These are phyloP conservation scores for Trypanosoma mega DNA, from an alignment of 208 protist species.

Conservation along the genomic window DNA sequence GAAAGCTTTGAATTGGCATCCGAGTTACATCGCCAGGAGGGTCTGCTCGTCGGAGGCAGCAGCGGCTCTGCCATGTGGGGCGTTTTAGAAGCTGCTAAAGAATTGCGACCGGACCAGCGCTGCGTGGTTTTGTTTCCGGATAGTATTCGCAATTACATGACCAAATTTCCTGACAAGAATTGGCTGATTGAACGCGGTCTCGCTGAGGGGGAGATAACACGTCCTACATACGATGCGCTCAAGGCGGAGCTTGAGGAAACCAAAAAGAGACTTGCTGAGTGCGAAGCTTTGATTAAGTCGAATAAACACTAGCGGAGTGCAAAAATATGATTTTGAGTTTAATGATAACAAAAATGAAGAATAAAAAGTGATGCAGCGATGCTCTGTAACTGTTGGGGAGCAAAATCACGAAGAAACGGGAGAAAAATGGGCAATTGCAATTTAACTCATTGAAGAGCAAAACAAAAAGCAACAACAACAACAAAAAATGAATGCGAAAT, in stretches of 20 bases:
- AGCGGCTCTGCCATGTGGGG: conserved; percentile 91
- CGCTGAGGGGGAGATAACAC: conserved; percentile 54
- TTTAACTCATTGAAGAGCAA: too few species aligned
- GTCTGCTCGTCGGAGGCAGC: conserved; percentile 95
- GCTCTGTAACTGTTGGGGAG: too few species aligned
- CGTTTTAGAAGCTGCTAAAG: conserved; percentile 91
- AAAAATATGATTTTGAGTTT: too few species aligned
- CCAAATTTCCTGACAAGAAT: conserved; percentile 95
- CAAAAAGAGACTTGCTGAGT: conserved; percentile 63
- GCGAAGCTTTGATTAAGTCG: too few species aligned
- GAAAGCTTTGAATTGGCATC: conserved; percentile 94
- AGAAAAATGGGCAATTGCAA: too few species aligned
- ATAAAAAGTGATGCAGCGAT: too few species aligned
- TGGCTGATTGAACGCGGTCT: conserved; percentile 97
- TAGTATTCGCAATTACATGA: conserved; percentile 97
- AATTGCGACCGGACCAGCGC: conserved; percentile 85
- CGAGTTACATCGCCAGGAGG: conserved; percentile 94
- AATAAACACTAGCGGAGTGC: too few species aligned
- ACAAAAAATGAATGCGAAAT: too few species aligned
- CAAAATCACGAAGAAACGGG: too few species aligned
- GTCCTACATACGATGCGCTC: conserved; percentile 80
- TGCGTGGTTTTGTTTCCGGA: conserved; percentile 96
- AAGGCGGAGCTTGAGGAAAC: conserved; percentile 50
- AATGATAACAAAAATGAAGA: too few species aligned
- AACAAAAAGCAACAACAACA: too few species aligned